Evolutionary conservation across 805 yeast genomes (phyloP).

Genomic region (Teunomyces kruisii): DNA sequence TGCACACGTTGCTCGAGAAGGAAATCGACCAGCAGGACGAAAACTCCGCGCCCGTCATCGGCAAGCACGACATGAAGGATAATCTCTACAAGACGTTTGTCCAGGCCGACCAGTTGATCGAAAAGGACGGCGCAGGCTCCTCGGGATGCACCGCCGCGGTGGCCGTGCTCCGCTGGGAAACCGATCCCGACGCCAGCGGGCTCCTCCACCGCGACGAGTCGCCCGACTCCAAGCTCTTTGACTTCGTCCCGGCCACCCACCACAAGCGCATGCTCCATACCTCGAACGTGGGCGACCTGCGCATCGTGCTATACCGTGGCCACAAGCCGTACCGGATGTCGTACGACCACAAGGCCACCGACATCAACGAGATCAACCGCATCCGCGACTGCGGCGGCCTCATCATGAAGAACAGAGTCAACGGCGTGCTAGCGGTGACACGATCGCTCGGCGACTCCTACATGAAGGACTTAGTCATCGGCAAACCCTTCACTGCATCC

Average conservation of each 20-base stretch:
- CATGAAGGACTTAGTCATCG: conserved; percentile 84
- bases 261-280: conserved; percentile 82
- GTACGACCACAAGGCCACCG: conserved; percentile 93
- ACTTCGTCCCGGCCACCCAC: conserved; percentile 45
- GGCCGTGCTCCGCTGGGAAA: conserved; percentile 85
- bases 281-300: conserved; percentile 93
- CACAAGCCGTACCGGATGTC: conserved; percentile 77
- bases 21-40: conserved; percentile 35
- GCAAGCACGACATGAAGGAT: conserved; percentile 55
- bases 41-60: conserved; percentile 17
- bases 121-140: conserved; percentile 59
- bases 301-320: conserved; percentile 75
- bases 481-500: conserved; percentile 89
- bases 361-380: conserved; percentile 70
- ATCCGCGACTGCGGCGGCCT: conserved; percentile 81
- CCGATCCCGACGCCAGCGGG: conserved; percentile 13
- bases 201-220: conserved; percentile 4
- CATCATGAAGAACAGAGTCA: conserved; percentile 86
- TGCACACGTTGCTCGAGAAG: conserved; percentile 68
- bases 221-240: conserved; percentile 30
- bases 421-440: conserved; percentile 93
- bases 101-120: conserved; percentile 71
- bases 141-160: conserved; percentile 97
- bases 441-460: conserved; percentile 92
- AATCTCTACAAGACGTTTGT: conserved; percentile 68